Conservation (phyloP, 1,284 basidiomycete genomes). For the Pyrrhoderma noxium region DNA sequence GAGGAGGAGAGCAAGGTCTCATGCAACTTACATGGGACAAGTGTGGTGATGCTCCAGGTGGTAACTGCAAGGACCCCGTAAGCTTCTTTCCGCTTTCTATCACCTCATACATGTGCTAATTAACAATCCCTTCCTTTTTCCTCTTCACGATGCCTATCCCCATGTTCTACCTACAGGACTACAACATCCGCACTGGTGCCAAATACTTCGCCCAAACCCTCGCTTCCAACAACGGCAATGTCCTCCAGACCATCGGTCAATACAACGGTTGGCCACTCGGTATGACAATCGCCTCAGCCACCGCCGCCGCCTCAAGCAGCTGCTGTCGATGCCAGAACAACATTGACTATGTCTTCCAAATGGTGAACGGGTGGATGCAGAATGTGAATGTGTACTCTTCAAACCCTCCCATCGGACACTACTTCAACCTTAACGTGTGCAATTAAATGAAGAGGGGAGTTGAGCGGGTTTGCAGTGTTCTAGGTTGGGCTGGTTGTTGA, state of each 20-base stretch:
- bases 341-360: conserved; percentile 74
- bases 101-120: background rate
- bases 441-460: background rate
- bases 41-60: conserved; percentile 57
- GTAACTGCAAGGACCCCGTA: conserved; percentile 61
- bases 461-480: too few species aligned
- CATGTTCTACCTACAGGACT: conserved; percentile 39
- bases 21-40: conserved; percentile 85
- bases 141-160: background rate
- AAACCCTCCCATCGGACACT: conserved; percentile 49
- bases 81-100: conserved; percentile 22
- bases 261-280: conserved; percentile 76
- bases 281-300: conserved; percentile 60
- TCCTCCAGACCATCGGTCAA: conserved; percentile 55
- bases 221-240: conserved; percentile 44
- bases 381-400: conserved; percentile 48
- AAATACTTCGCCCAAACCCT: conserved; percentile 54
- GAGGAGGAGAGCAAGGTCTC: conserved; percentile 74
- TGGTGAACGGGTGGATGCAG: conserved; percentile 75
- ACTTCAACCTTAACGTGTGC: conserved; percentile 61
- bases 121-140: background rate
- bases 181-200: conserved; percentile 60
- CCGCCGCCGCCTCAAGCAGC: conserved; percentile 40
- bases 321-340: conserved; percentile 77
- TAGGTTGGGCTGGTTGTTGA: too few species aligned